Evolutionary conservation across 176 grass and related monocot genomes (phyloP), one percentile per base, ranked within the genome.

Genomic region (Rhynchospora pubera): DNA sequence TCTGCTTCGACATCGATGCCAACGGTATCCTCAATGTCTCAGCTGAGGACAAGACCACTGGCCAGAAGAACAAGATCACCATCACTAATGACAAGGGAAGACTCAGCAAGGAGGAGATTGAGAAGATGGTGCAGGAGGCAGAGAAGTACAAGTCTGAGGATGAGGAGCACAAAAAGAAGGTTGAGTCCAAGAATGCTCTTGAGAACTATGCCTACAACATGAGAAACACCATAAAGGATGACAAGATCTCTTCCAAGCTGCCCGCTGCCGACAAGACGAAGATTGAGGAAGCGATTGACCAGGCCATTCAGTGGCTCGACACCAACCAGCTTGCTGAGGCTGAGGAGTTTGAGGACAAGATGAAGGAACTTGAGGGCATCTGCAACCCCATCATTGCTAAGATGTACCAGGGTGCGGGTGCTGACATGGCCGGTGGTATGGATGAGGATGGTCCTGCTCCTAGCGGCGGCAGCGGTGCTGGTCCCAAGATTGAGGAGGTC

Each of bases 151-250:
- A 92, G 89, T 34, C 87, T 0, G 92, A 94, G 83, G 90, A 92
- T 48, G 92, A 94, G 84, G 92, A 94, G 70, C 86, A 94, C 83
- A 91, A 91, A 80, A 94, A 94, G 83, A 94, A 91, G 89, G 92
- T 94, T 1, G 89, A 94, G 62, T 85, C 88, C n/a, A 94, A 92
- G 90, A 94, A 94, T 82, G 67, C 92, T 30, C 63, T 94, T 10
- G 90, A 94, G 92, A 94, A 94, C 81, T 94, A 94, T 3, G 66
- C 92, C 13, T 94, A 94, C 89, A 94, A 94, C 77, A 94, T 94
- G 92, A 86, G 92, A 61, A 94, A 94, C 83, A 94, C 92, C 79
- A 85, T 94, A 72, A 89, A 74, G 85, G 92, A 94, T 32, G 92
- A 94, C 15, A 94, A 91, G 87, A 94, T 94, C 13, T 79, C 92